Base-by-base conservation (phyloP, 2,329 filamentous ascomycete genomes). In the Fusarium hostae region DNA sequence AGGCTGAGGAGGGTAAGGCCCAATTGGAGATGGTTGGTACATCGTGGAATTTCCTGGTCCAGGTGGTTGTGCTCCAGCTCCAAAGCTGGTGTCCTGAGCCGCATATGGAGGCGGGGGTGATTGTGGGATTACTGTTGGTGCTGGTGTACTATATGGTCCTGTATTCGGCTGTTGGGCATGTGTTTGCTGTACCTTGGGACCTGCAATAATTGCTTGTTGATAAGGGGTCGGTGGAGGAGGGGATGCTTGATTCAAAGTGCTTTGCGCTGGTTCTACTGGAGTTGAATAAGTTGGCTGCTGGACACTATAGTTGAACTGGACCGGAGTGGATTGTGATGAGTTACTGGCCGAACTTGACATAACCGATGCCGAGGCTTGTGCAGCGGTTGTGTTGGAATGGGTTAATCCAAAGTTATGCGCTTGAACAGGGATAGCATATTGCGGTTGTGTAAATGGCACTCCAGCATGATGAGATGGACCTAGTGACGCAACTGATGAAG, bases 51-150 rank as follows among this genome's bases (percentile, higher is more conserved):
- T 68, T 15, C 50, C 73, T 47, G 63, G 32, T 43, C 45, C 35
- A 54, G 65, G 60, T 45, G 66, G 64, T 13, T 73, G 69, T 22
- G 66, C 55, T 51, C 50, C 72, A 24, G 65, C 67, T 30, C 71
- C 52, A 41, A 41, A 35, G 12, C 57, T 52, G 13, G 22, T 35
- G 20, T 59, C 56, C 32, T 73, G 73, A n/a, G 62, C 66, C 28
- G 60, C 62, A 62, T 77, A 77, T 7, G 75, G 73, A 52, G 75
- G 75, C 16, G 74, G 75, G 13, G 75, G 75, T 30, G 74, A 75
- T 34, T 68, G 66, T 15, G 74, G 66, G 22, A 55, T 62, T n/a
- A 58, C 28, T 15, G 45, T 30, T 34, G 62, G 48, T 12, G 54
- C 30, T 18, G 56, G 55, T 18, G 32, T 41, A 12, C 56, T 34